phyloP scores from a whole-genome alignment of 805 yeast genomes.

The Saccharomycopsis microspora region DNA sequence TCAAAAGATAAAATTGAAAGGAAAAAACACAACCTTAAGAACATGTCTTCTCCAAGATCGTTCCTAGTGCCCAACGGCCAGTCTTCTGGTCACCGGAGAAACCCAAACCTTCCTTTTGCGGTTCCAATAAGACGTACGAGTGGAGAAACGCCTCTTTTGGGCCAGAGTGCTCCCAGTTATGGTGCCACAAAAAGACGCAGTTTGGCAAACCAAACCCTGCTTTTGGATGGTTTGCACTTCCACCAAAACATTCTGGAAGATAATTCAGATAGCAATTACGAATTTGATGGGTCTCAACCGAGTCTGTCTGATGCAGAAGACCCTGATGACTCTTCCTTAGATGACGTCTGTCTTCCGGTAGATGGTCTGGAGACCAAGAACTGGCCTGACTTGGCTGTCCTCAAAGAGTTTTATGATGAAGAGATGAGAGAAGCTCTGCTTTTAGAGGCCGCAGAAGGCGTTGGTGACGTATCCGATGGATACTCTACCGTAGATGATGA shows the following conservation, averaged over 20 bases:
- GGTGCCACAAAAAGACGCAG: too few relatives aligned
- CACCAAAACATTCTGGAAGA: conserved; percentile 12
- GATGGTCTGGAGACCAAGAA: conserved; percentile 30
- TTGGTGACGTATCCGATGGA: not conserved
- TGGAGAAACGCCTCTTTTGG: too few relatives aligned
- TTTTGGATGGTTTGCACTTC: conserved; percentile 13
- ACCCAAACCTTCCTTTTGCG: too few relatives aligned
- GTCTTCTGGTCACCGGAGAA: too few relatives aligned
- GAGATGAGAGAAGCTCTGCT: conserved; percentile 31
- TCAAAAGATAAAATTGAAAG: too few relatives aligned
- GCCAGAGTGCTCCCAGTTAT: too few relatives aligned
- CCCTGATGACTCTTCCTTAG: conserved; percentile 56
- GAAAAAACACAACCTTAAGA: too few relatives aligned
- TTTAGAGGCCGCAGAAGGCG: not conserved
- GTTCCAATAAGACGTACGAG: too few relatives aligned
- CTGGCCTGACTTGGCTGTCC: conserved; percentile 80
- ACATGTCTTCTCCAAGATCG: too few relatives aligned
- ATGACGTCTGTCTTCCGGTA: conserved; percentile 87
- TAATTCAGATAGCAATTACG: conserved; percentile 14
- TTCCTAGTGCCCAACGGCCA: too few relatives aligned
- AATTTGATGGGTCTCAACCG: conserved; percentile 17
- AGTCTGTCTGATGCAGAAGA: conserved; percentile 11
- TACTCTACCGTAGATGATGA: conserved; percentile 11
- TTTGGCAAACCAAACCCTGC: not conserved
- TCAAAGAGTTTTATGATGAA: conserved; percentile 68